Conservation (phyloP, 1,284 basidiomycete species). For the Pyrrhoderma noxium region DNA sequence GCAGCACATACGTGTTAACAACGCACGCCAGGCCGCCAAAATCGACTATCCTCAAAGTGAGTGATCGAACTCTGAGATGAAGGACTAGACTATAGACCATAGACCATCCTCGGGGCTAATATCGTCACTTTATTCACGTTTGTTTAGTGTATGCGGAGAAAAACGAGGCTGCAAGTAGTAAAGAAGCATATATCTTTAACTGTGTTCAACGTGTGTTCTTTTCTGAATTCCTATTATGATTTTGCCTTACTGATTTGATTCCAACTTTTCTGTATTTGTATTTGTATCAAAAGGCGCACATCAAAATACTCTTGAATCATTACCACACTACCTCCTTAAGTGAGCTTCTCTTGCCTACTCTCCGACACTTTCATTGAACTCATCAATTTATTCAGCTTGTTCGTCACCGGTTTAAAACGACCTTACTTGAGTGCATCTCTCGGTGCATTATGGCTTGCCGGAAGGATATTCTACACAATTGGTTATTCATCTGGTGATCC, state of each 20-base stretch:
- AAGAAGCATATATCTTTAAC: constrained; percentile 38
- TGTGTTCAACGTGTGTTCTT: constrained; percentile 47
- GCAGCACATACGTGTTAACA: constrained; percentile 42
- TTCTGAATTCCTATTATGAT: too few species aligned
- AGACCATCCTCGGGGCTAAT: too few species aligned
- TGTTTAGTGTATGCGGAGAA: constrained; percentile 46
- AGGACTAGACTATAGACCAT: too few species aligned
- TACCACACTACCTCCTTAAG: constrained; percentile 39
- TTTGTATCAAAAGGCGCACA: constrained; percentile 43
- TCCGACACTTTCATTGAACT: neutral
- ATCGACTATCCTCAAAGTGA: constrained; percentile 60
- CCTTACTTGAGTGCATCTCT: constrained; percentile 49
- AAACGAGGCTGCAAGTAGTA: constrained; percentile 33
- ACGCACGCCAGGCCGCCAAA: constrained; percentile 43
- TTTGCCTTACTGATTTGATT: too few species aligned
- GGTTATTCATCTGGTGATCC: constrained; percentile 51
- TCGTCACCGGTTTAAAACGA: constrained; percentile 48
- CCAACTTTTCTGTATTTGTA: constrained; percentile 3
- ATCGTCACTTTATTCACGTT: too few species aligned
- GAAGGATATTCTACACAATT: constrained; percentile 54
- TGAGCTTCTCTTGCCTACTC: constrained; percentile 25
- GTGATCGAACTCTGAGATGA: neutral
- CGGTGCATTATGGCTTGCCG: constrained; percentile 47
- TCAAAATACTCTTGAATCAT: constrained; percentile 63
- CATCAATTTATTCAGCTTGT: constrained; percentile 33